Base-by-base conservation (phyloP, 805 yeast species). In the Saccharomycopsis capsularis region DNA sequence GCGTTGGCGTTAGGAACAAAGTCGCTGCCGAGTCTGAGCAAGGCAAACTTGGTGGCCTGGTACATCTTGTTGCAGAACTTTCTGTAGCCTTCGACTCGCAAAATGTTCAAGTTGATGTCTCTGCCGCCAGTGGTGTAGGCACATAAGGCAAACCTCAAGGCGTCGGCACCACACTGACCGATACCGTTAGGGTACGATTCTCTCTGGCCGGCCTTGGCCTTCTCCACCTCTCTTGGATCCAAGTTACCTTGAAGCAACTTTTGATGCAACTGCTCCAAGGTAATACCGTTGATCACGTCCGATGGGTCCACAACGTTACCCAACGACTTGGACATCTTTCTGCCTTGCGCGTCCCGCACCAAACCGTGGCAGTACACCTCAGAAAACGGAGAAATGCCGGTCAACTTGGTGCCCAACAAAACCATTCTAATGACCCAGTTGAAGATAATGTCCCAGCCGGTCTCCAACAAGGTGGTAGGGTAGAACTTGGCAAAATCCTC, bases 391-490 rank as follows among this genome's bases (percentile, higher is more conserved):
- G 87, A 79, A 51, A 81, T 70, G 45, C 96, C 97, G 23, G 96
- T 87, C 66, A 91, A 74, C 69, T 91, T 90, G 60, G 89, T 66
- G 55, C 96, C 93, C 63, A 93, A 72, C 71, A 91, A 76, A 56
- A 91, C 83, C 99, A 93, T 93, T 71, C 99, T 81, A 25, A 93
- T 77, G 46, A 93, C 98, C 99, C 99, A 93, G 84, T 93, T 93
- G 79, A 93, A 93, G 63, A 93, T 74, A 64, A 91, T 91, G 73
- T 91, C 99, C 99, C 99, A 93, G 60, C 99, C 99, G 45, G 99
- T 93, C 70, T 93, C 99, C 62, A 93, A 73, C 85, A 93, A 73
- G 24, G 95, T 82, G 82, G 89, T 83, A 58, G 99, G 98, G 63
- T 79, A 83, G 70, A 87, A 93, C 46, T 69, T 68, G 59, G 78